Conservation (phyloP, 148 eudicot genomes). For the Pharnaceum exiguum region DNA sequence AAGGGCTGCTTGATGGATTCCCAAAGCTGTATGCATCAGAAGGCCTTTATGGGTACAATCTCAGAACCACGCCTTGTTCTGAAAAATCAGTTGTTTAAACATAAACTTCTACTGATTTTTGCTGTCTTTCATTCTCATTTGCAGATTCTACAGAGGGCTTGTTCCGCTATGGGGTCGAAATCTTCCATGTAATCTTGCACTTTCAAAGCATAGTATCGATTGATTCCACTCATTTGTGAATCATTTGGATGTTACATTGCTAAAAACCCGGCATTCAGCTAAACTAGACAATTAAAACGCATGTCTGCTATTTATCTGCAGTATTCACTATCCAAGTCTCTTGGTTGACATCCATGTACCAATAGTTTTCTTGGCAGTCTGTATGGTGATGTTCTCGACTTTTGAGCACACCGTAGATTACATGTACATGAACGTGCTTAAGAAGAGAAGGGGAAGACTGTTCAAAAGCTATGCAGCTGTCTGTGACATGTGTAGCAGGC, state of each 20-base stretch:
- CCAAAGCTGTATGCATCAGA: constrained; percentile 55
- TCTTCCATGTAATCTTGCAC: constrained; percentile 54
- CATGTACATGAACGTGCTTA: constrained; percentile 37
- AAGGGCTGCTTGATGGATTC: constrained; percentile 62
- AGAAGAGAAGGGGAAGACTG: constrained; percentile 48
- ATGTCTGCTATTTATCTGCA: too few relatives aligned
- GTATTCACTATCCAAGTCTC: too few relatives aligned
- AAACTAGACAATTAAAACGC: too few relatives aligned
- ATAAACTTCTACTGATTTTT: not conserved
- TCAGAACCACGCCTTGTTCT: not conserved
- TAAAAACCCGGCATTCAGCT: too few relatives aligned
- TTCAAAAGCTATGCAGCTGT: constrained; percentile 50
- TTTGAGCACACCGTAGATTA: constrained; percentile 58
- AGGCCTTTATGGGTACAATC: constrained; percentile 44
- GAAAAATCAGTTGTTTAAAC: not conserved
- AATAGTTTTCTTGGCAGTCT: constrained; percentile 31
- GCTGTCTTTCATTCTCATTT: constrained; percentile 17
- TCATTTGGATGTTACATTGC: not conserved
- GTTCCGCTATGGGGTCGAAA: constrained; percentile 68
- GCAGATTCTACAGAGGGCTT: constrained; percentile 63
- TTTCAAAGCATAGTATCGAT: constrained; percentile 7
- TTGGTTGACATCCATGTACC: too few relatives aligned
- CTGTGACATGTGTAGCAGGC: constrained; percentile 53
- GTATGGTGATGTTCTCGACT: constrained; percentile 63
- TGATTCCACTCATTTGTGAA: not conserved